phyloP scores from a whole-genome alignment of 2,329 filamentous ascomycete species.

The Cladophialophora yegresii region DNA sequence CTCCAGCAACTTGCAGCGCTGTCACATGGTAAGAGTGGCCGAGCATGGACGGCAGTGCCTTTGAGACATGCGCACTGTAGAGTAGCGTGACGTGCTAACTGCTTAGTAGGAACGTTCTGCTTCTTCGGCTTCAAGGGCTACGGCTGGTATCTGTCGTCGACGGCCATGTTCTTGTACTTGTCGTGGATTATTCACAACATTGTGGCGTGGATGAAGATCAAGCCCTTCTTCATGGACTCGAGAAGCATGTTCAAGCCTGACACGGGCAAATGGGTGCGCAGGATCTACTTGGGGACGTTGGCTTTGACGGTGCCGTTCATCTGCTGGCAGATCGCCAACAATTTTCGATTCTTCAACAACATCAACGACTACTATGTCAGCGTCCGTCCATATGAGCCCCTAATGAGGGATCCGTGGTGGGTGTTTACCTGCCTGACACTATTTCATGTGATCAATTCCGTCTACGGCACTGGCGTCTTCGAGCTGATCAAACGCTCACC shows the following conservation, averaged over 20 bases:
- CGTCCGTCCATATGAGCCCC: constrained; percentile 61
- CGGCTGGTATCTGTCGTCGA: constrained; percentile 65
- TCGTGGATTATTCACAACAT: constrained; percentile 67
- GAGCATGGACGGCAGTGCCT: not conserved
- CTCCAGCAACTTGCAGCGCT: constrained; percentile 31
- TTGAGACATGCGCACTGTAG: not conserved
- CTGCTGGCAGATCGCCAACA: constrained; percentile 65
- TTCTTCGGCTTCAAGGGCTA: constrained; percentile 59
- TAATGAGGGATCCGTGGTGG: constrained; percentile 69
- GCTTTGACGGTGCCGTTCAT: constrained; percentile 64
- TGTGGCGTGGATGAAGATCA: constrained; percentile 68
- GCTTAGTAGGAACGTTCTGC: constrained; percentile 40
- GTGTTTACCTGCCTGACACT: constrained; percentile 62
- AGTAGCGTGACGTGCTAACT: constrained; percentile 1
- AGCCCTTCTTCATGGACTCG: constrained; percentile 57
- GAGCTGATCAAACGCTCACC: constrained; percentile 63
- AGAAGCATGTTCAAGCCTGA: constrained; percentile 48
- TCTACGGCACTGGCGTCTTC: constrained; percentile 59
- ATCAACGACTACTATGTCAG: constrained; percentile 55
- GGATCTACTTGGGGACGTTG: constrained; percentile 59
- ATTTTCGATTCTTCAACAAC: constrained; percentile 65
- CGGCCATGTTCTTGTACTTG: constrained; percentile 62
- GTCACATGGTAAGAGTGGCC: constrained; percentile 26
- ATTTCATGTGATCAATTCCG: constrained; percentile 56
- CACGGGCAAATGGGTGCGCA: constrained; percentile 33